A percentile compares a stretch with the other conserved stretches of the same genome.
Evolutionary conservation across 148 eudicot genomes (phyloP).

Genomic region (Bassia scoparia): DNA sequence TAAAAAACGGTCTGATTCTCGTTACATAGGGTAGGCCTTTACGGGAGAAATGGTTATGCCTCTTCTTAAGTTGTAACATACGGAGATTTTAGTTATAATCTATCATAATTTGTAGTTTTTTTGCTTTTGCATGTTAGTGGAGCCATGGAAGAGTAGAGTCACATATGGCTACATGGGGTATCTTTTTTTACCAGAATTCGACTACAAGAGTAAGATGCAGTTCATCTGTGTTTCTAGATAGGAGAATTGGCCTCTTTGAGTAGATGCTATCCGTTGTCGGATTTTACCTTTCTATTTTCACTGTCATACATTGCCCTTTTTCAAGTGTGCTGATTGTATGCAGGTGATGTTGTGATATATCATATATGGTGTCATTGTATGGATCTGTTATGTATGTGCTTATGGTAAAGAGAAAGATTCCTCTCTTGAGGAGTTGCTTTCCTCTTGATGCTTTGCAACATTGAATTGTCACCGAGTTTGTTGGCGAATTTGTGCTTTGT

Average conservation of each 20-base stretch:
- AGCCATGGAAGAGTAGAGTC: background rate
- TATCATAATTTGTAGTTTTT: background rate
- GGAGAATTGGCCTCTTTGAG: background rate
- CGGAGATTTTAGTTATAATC: background rate
- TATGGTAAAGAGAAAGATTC: background rate
- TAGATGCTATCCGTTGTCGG: constrained; percentile 10
- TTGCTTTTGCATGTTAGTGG: constrained; percentile 3
- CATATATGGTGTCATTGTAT: background rate
- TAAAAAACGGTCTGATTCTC: background rate
- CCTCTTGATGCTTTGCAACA: background rate
- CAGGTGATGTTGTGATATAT: background rate
- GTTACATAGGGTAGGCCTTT: background rate
- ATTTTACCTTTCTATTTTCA: constrained; percentile 4
- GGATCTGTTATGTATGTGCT: background rate
- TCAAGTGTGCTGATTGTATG: constrained; percentile 13
- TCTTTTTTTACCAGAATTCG: background rate
- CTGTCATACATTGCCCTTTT: constrained; percentile 4
- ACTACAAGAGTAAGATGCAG: background rate
- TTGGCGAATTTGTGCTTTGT: background rate
- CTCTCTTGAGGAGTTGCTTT: background rate
- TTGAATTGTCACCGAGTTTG: background rate
- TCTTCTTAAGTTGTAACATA: background rate
- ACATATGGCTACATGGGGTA: background rate
- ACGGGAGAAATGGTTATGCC: background rate
- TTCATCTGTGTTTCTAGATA: constrained; percentile 7